phyloP scores from a whole-genome alignment of 2,329 filamentous ascomycete genomes.

The Fusarium neocosmosporiellum region DNA sequence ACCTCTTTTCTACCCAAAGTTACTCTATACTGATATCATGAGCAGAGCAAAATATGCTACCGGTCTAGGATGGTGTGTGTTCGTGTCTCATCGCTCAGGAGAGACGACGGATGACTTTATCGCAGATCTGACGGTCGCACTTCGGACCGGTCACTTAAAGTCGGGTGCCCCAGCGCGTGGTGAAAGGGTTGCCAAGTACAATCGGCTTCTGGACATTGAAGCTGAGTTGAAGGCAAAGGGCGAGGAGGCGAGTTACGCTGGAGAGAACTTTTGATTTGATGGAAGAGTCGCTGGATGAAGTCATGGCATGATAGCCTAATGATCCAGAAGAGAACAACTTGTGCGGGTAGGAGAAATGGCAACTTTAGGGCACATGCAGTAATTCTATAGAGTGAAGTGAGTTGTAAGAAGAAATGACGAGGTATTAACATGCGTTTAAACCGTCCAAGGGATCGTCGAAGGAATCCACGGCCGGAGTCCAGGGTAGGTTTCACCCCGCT shows the following conservation, averaged over 20 bases:
- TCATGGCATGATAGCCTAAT: fast-evolving
- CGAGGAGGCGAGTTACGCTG: not conserved
- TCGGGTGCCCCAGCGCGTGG: not conserved
- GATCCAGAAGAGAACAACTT: not conserved
- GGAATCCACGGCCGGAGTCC: not conserved
- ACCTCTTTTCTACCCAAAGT: not conserved
- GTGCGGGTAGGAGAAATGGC: not conserved
- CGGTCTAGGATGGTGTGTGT: not conserved
- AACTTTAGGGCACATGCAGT: no score
- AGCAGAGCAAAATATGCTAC: not conserved
- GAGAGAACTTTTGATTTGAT: not conserved
- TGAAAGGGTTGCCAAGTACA: not conserved
- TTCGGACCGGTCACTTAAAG: not conserved
- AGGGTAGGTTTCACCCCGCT: conserved; percentile 13
- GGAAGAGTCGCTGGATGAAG: not conserved
- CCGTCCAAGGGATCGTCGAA: not conserved
- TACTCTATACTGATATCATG: not conserved
- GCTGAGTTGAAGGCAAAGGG: not conserved
- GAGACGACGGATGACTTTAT: conserved; percentile 1
- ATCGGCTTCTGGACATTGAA: conserved; percentile 1
- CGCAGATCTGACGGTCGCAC: not conserved
- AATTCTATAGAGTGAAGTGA: no score
- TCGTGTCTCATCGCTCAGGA: not conserved
- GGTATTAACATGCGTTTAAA: no score
- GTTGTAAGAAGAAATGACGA: no score